phyloP scores from a whole-genome alignment of 768 basidiomycete species.

The Daedaleopsis nitida region DNA sequence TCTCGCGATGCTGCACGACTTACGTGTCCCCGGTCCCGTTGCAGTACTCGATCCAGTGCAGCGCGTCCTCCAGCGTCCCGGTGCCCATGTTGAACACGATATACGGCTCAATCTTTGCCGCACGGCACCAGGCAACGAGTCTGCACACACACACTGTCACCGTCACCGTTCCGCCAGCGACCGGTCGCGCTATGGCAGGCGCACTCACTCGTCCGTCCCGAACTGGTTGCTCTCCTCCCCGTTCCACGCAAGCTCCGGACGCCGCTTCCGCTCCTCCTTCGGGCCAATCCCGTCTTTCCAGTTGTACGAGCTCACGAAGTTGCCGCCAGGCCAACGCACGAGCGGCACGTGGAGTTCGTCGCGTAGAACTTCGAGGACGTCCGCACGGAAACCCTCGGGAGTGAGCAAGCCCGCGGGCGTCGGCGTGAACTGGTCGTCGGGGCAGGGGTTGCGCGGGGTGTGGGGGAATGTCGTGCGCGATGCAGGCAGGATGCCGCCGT shows the following conservation, averaged over 20 bases:
- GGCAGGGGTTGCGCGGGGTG: constrained; percentile 26
- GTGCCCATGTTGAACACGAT: constrained; percentile 68
- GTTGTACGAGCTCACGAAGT: constrained; percentile 29
- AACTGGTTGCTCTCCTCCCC: constrained; percentile 63
- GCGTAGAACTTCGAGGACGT: constrained; percentile 24
- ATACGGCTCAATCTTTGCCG: constrained; percentile 55
- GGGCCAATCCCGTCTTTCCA: constrained; percentile 57
- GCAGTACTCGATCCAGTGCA: constrained; percentile 66
- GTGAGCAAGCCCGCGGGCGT: constrained; percentile 25
- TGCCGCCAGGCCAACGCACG: constrained; percentile 28
- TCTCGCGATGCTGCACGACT: not conserved
- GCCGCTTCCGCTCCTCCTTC: constrained; percentile 46
- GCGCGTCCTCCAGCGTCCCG: constrained; percentile 59
- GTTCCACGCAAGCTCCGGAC: constrained; percentile 64
- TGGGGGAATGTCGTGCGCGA: constrained; percentile 37
- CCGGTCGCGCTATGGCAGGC: not conserved
- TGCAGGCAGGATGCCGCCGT: constrained; percentile 46
- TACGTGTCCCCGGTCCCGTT: constrained; percentile 47
- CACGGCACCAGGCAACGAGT: constrained; percentile 58
- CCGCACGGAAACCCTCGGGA: constrained; percentile 26
- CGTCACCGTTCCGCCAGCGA: not conserved
- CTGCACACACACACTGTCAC: constrained; percentile 31
- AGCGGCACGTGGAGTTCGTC: constrained; percentile 25
- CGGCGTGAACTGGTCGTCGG: constrained; percentile 22
- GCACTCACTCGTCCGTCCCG: constrained; percentile 44